Base-by-base conservation (phyloP, 345 rosid genomes). In the Hevea brasiliensis region DNA sequence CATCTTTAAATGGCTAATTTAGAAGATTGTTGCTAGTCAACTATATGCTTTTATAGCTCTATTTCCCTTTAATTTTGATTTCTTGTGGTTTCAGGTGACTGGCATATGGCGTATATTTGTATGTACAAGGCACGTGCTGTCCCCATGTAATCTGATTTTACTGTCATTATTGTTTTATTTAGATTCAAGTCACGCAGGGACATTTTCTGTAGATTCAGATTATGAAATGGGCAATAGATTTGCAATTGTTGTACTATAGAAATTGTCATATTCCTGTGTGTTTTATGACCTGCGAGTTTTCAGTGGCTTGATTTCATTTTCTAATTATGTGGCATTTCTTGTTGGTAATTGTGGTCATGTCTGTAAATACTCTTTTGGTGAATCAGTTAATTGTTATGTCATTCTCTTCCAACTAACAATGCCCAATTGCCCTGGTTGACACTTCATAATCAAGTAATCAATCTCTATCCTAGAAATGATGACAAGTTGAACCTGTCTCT, bases 41-140 rank as follows among this genome's bases (percentile, higher is more conserved):
- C 8, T 32, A 20, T 37, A 37, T 18, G n/a, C 32, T 59, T 6
- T 23, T 35, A 14, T 57, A 27, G 26, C 20, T 44, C 12, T 18
- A 58, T 51, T 47, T 55, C 57, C 2, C 37, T 2, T 32, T 32
- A 32, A 32, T 32, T 2, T 32, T 32, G 37, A 4, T 32, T 32
- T 32, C 37, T 32, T 32, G 4, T 32, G 37, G 37, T 67, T 76
- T 77, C 87, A 92, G 98, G 99, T 75, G 99, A 95, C 84, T 95
- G 99, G 98, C 99, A 95, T 80, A 95, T 95, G 99, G 98, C 99
- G 61, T 91, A 92, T 88, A 95, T 95, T 65, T 84, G 96, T 77
- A 85, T 92, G 99, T 91, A 95, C 88, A 92, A 89, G 87, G 94
- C 94, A 18, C 96, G 96, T n/a, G 75, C 74, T n/a, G 67, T 90